Evolutionary conservation across 2,329 filamentous ascomycete genomes (phyloP).

Genomic region (Aspergillus texensis): DNA sequence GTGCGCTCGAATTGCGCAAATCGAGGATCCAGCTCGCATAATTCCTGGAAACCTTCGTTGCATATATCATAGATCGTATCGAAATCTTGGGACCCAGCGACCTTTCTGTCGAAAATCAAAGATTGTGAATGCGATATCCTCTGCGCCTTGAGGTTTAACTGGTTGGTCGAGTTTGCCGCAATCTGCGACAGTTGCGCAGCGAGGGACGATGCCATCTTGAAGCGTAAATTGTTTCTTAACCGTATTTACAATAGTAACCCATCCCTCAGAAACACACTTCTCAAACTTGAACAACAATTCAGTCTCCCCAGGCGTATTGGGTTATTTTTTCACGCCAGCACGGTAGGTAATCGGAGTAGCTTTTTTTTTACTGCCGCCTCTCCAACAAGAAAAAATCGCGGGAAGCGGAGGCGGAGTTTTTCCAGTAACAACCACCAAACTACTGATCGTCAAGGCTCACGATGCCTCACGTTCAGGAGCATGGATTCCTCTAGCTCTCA

Average conservation of each 20-base stretch:
- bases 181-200: conserved; percentile 93
- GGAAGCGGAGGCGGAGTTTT: conserved; percentile 28
- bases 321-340: not conserved
- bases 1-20: conserved; percentile 75
- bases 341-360: conserved; percentile 24
- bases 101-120: conserved; percentile 83
- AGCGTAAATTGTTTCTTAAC: conserved; percentile 18
- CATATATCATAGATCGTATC: conserved; percentile 87
- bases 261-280: conserved; percentile 22
- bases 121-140: conserved; percentile 91
- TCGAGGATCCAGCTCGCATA: conserved; percentile 81
- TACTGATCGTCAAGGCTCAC: conserved; percentile 4
- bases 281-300: conserved; percentile 5
- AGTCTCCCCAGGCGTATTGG: not conserved
- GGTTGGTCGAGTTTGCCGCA: conserved; percentile 83
- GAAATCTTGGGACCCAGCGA: conserved; percentile 86
- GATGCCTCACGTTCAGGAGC: conserved; percentile 27
- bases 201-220: conserved; percentile 77
- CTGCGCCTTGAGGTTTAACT: conserved; percentile 90
- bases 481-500: conserved; percentile 41
- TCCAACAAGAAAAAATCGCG: conserved; percentile 21
- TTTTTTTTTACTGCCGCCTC: conserved; percentile 36
- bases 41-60: conserved; percentile 83
- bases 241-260: conserved; percentile 16
- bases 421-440: conserved; percentile 21